These are phyloP conservation scores for Cyanidioschyzon merolae DNA, from an alignment of 23 red algal species.

Conservation along the genomic window DNA sequence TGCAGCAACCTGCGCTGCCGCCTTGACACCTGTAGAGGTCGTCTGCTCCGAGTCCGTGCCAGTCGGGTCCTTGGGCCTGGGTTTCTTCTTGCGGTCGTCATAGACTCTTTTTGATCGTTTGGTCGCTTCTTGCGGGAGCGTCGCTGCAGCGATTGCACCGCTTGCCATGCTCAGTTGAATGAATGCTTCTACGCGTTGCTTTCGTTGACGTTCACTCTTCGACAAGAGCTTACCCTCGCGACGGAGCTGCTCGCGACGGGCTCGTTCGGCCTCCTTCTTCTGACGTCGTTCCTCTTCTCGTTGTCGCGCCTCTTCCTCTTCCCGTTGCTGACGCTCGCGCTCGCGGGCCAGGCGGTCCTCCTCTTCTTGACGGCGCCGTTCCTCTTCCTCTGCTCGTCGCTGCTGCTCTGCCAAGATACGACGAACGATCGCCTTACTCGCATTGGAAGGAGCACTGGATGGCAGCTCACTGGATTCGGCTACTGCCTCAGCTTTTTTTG, in stretches of 20 bases:
- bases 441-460: slow-evolving; percentile 1
- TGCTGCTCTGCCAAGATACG: slow-evolving; percentile 46
- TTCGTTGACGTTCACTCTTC: slow-evolving; percentile 55
- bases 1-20: slow-evolving; percentile 35
- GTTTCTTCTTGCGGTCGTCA: neutral
- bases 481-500: slow-evolving; percentile 38
- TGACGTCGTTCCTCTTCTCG: slow-evolving; percentile 13
- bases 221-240: slow-evolving; percentile 74
- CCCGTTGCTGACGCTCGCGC: slow-evolving; percentile 31
- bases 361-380: slow-evolving; percentile 24
- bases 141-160: slow-evolving; percentile 35
- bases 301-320: slow-evolving; percentile 24
- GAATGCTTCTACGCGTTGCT: slow-evolving; percentile 54
- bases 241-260: slow-evolving; percentile 43
- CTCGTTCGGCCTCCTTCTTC: slow-evolving; percentile 69
- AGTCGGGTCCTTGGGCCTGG: neutral
- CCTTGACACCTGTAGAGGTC: slow-evolving; percentile 10
- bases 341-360: slow-evolving; percentile 29
- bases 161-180: slow-evolving; percentile 41
- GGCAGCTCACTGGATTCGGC: slow-evolving; percentile 8
- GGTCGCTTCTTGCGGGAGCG: neutral
- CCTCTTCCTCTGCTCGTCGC: slow-evolving; percentile 43
- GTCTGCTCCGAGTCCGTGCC: neutral
- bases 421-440: slow-evolving; percentile 49
- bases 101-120: neutral